Evolutionary conservation across 176 grass and related monocot genomes (phyloP).

Genomic region (Carex parvula): DNA sequence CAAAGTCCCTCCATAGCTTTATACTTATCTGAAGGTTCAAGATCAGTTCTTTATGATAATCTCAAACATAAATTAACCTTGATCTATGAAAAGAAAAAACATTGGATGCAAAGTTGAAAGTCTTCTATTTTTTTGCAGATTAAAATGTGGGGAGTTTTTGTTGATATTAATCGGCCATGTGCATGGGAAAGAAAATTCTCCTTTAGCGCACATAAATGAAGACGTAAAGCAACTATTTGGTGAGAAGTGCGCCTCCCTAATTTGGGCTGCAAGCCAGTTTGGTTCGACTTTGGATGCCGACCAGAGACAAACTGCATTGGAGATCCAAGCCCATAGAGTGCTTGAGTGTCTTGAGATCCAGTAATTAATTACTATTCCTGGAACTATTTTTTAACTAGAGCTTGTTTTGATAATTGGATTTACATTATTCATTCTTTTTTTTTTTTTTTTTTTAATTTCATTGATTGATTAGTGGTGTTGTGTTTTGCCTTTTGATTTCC

Average conservation of each 20-base stretch:
- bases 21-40: not conserved
- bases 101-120: not conserved
- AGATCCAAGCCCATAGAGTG: constrained; percentile 88
- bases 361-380: constrained; percentile 20
- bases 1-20: not conserved
- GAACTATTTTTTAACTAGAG: not conserved
- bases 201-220: constrained; percentile 60
- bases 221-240: constrained; percentile 61
- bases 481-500: constrained; percentile 18
- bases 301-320: constrained; percentile 81
- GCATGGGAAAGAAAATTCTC: constrained; percentile 74
- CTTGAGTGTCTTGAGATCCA: constrained; percentile 75
- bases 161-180: constrained; percentile 80
- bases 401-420: constrained; percentile 8
- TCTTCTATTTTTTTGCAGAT: constrained; percentile 37
- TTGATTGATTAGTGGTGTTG: constrained; percentile 5
- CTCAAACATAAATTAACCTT: not conserved
- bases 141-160: constrained; percentile 92
- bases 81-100: not conserved
- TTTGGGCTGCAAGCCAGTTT: constrained; percentile 90
- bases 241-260: constrained; percentile 72
- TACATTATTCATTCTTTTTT: constrained; percentile 3
- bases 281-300: constrained; percentile 79
- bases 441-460: constrained; percentile 16
- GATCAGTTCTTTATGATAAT: not conserved